Base-by-base conservation (phyloP, 257 asterid genomes). In the Verbascum thapsus region DNA sequence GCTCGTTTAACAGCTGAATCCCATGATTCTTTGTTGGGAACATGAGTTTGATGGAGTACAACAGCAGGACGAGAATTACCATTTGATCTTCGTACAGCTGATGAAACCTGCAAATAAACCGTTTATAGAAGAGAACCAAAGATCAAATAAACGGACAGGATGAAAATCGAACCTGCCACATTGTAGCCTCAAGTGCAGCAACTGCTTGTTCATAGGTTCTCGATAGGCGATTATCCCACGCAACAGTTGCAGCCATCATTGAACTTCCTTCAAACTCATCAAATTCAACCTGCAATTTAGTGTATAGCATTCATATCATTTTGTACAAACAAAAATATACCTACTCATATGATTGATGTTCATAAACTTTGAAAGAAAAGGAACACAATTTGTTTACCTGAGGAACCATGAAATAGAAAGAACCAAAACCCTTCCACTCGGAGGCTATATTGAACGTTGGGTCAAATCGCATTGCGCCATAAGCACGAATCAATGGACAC, bases 341-440 rank as follows among this genome's bases (percentile, higher is more conserved):
- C 0, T 13, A 32, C 11, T 39, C 17, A 53, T 66, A 13, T 10
- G 39, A 15, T 4, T 30, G 0, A 35, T 23, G 54, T 63, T 39
- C 0, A 32, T 13, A 56, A 30, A 23, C 53, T 53, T 53, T 37
- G 43, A 15, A 47, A 37, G 17, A 39, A 39, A 59, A 61, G 53
- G 43, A 20, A 61, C 26, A 30, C 12, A 32, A 37, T 19, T 17
- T 18, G 51, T 48, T 48, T 77, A 87, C 96, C 90, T 87, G 97
- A 75, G 99, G 99, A 67, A 92, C 90, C 91, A 85, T 80, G 71
- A 89, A 92, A 73, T 87, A 92, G 70, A 92, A 92, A 22, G 97
- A 89, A 57, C 97, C 97, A 53, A 92, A 92, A 70, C 78, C 85
- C 72, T 74, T 63, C 99, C 99, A 92, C 81, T 92, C 99, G 5